Conservation (phyloP, 257 asterid genomes). For the Rehmannia glutinosa region DNA sequence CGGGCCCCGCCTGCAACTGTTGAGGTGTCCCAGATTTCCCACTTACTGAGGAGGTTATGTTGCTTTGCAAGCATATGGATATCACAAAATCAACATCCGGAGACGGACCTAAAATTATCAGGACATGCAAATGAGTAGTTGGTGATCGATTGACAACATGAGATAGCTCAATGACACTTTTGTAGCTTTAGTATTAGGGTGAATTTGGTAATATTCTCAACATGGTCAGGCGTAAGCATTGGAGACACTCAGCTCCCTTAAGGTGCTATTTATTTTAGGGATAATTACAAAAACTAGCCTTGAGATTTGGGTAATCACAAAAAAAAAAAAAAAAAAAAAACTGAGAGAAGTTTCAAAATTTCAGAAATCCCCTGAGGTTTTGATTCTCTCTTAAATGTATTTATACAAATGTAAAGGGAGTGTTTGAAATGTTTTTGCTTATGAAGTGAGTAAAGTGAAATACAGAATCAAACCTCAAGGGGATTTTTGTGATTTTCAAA, state of each 20-base stretch:
- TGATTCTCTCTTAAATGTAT: too few species aligned
- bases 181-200: neutral
- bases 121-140: neutral
- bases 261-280: neutral
- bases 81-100: slow-evolving; percentile 88
- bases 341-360: too few species aligned
- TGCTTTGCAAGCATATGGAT: slow-evolving; percentile 90
- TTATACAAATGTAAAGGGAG: too few species aligned
- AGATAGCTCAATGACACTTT: neutral
- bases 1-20: slow-evolving; percentile 42
- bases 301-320: too few species aligned
- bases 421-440: too few species aligned
- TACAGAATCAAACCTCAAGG: too few species aligned
- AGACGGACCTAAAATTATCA: slow-evolving; percentile 68
- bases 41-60: slow-evolving; percentile 37
- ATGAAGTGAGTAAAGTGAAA: too few species aligned
- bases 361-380: too few species aligned
- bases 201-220: neutral
- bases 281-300: too few species aligned
- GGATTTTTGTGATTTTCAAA: too few species aligned
- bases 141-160: slow-evolving; percentile 1
- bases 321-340: too few species aligned
- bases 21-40: slow-evolving; percentile 41
- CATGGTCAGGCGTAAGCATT: neutral
- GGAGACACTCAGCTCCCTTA: neutral